A percentile compares a stretch with the other conserved stretches of the same genome.
These are phyloP conservation scores for Emericellopsis terricola DNA, from an alignment of 495 filamentous ascomycete genomes.

Conservation along the genomic window DNA sequence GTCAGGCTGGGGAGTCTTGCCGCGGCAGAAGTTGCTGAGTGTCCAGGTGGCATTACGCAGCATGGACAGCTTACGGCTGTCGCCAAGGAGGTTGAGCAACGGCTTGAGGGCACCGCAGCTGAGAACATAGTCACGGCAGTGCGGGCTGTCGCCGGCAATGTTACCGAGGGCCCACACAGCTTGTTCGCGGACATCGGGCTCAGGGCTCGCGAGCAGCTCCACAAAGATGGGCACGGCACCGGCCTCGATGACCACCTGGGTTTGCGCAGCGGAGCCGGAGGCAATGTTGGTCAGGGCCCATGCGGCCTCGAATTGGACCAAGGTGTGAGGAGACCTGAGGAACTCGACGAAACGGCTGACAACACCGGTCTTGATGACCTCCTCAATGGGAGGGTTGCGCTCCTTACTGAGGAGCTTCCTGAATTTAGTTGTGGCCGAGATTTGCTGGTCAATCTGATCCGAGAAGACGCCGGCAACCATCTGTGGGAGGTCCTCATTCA, in stretches of 20 bases:
- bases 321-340: constrained; percentile 90
- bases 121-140: constrained; percentile 91
- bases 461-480: constrained; percentile 98
- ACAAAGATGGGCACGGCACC: constrained; percentile 98
- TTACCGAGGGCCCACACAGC: constrained; percentile 98
- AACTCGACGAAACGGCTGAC: constrained; percentile 97
- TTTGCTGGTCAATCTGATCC: constrained; percentile 93
- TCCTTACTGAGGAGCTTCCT: constrained; percentile 95
- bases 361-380: constrained; percentile 97
- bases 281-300: constrained; percentile 99
- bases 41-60: constrained; percentile 98
- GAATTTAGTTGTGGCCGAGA: constrained; percentile 98
- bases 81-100: constrained; percentile 72
- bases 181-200: constrained; percentile 96
- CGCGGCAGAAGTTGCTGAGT: constrained; percentile 98
- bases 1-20: constrained; percentile 97
- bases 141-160: constrained; percentile 96
- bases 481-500: constrained; percentile 92
- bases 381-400: constrained; percentile 96
- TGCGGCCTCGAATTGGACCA: constrained; percentile 98
- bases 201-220: constrained; percentile 82
- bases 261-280: constrained; percentile 90
- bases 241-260: constrained; percentile 96
- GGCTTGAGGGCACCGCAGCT: constrained; percentile 78
- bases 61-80: constrained; percentile 99